Conservation (phyloP, 2,329 filamentous ascomycete genomes). For the Aspergillus ochraceoroseus region DNA sequence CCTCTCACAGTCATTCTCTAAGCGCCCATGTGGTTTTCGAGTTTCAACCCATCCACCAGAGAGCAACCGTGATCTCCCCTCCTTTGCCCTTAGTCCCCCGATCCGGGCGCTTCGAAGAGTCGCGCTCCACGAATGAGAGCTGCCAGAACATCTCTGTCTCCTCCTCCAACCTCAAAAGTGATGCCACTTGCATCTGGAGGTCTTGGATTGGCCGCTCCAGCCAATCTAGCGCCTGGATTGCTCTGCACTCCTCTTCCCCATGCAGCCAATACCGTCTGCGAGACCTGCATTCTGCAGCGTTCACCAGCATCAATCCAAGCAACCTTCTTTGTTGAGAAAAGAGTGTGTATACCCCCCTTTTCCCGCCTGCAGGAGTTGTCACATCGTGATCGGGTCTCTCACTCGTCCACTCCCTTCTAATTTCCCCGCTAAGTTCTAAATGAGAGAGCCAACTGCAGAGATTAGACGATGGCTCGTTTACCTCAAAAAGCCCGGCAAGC, state of each 20-base stretch:
- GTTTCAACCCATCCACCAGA: not conserved
- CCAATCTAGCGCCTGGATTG: conserved; percentile 6
- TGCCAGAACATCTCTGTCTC: conserved; percentile 2
- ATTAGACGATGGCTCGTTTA: conserved; percentile 17
- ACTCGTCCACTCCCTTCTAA: conserved; percentile 24
- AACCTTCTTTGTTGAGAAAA: conserved; percentile 2
- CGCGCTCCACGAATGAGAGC: conserved; percentile 26
- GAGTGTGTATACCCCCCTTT: conserved; percentile 8
- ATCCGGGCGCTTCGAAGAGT: conserved; percentile 30
- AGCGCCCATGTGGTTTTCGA: conserved; percentile 31
- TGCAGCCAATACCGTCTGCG: conserved; percentile 9
- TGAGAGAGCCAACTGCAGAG: conserved; percentile 18
- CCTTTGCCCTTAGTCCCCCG: conserved; percentile 22
- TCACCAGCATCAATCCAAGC: conserved; percentile 3
- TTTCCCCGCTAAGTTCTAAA: conserved; percentile 13
- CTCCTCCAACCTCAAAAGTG: conserved; percentile 20
- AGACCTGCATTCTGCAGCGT: conserved; percentile 1
- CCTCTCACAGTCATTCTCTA: conserved; percentile 17
- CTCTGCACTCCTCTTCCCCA: conserved; percentile 2
- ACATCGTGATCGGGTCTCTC: conserved; percentile 28
- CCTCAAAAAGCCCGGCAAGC: conserved; percentile 32
- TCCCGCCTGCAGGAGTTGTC: conserved; percentile 30
- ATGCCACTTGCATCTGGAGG: conserved; percentile 32
- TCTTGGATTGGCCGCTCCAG: conserved; percentile 9
- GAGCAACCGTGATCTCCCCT: conserved; percentile 18